Evolutionary conservation across 2,329 filamentous ascomycete genomes (phyloP), one percentile per base, ranked within the genome.

Genomic region (Diaporthe aspalathi): DNA sequence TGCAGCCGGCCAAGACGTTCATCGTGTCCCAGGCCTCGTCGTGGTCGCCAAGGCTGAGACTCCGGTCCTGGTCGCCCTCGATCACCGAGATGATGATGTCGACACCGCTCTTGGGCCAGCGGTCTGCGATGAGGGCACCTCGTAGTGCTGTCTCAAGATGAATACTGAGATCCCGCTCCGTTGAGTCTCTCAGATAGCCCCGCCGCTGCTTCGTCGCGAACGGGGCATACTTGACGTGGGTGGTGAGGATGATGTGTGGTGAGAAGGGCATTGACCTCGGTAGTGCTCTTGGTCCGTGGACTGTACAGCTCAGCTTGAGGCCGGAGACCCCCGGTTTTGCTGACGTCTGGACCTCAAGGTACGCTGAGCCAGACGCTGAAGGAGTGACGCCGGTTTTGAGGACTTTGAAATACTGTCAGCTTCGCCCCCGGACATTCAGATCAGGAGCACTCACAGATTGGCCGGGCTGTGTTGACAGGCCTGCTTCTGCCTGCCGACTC

Each of bases 41-140:
- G 11, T 83, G 85, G 75, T 84, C 81, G 29, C 83, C 83, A 38
- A 84, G 79, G 3, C 82, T 83, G 57, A 81, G 81, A 79, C 81
- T 88, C 80, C 80, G 88, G 82, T 95, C 92, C 79, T 98, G 94
- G 78, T 98, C 96, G 3, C 94, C 95, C 83, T 99, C 96, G 22
- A 99, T 86, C 62, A 99, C 91, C 0, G 94, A 98, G 62, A 99
- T 90, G 22, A 97, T 92, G 50, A 99, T 91, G 79, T 99, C 96
- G n/a, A 97, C 91, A 54, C 94, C 95, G 80, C 94, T 97, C 85
- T 99, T 99, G n/a, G 96, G 96, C 94, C 95, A 99, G 71, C 95
- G 88, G 79, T 98, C 95, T 17, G 94, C 94, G 78, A 98, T 95
- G 65, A 98, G 91, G 9, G 94, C 93, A 1, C 95, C 95, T 43